Percentiles rank a stretch among this genome's conserved stretches.
Evolutionary conservation across 202 grass and related monocot species (phyloP).

Genomic region (Dendrocalamus latiflorus): DNA sequence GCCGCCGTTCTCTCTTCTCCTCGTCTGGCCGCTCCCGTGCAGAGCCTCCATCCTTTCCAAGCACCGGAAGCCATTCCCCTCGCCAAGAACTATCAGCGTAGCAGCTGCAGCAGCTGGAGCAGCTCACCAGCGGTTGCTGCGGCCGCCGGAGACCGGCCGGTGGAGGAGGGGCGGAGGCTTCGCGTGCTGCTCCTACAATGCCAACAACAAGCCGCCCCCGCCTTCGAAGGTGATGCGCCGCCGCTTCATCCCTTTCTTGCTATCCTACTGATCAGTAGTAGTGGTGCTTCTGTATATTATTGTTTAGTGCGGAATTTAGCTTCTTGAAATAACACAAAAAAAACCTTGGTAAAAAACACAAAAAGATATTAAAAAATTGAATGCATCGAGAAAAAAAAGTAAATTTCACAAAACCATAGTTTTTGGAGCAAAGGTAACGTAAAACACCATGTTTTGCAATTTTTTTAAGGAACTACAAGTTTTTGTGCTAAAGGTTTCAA

Average conservation of each 20-base stretch:
- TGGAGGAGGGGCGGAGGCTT: slow-evolving; percentile 24
- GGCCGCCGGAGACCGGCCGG: too few species aligned
- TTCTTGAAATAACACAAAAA: neutral
- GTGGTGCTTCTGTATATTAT: neutral
- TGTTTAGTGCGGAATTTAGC: slow-evolving; percentile 17
- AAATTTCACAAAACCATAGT: too few species aligned
- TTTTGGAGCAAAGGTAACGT: too few species aligned
- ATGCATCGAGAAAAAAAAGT: neutral
- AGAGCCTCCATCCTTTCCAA: neutral
- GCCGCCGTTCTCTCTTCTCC: slow-evolving; percentile 15
- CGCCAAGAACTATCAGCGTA: neutral
- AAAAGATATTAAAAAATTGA: neutral
- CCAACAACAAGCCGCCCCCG: slow-evolving; percentile 32
- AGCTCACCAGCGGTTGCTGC: slow-evolving; percentile 10
- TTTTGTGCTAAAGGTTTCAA: too few species aligned
- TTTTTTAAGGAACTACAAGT: too few species aligned
- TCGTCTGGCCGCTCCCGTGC: slow-evolving; percentile 35
- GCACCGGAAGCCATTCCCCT: slow-evolving; percentile 7
- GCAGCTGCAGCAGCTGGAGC: neutral
- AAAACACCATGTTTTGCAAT: too few species aligned
- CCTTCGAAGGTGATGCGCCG: slow-evolving; percentile 44
- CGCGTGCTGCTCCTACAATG: slow-evolving; percentile 42
- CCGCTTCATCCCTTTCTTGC: neutral
- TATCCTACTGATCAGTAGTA: neutral
- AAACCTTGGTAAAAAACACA: too few species aligned